Evolutionary conservation across 805 yeast species (phyloP).

Genomic region (Metschnikowia orientalis): DNA sequence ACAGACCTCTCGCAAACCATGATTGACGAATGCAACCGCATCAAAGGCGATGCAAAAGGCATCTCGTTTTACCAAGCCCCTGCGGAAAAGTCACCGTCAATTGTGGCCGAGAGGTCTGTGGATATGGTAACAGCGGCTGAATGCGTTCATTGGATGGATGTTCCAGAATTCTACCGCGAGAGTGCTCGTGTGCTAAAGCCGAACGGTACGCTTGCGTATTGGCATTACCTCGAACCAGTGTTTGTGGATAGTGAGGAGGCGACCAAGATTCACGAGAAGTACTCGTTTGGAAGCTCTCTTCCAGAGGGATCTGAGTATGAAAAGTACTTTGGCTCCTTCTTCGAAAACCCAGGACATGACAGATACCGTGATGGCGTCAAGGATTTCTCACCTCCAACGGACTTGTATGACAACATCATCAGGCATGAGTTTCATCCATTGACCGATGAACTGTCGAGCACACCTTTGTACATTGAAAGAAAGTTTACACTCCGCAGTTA

Average conservation of each 20-base stretch:
- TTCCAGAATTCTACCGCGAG: constrained; percentile 47
- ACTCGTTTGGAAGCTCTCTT: constrained; percentile 37
- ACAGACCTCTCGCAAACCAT: constrained; percentile 57
- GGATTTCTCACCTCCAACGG: constrained; percentile 33
- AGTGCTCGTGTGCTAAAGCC: constrained; percentile 48
- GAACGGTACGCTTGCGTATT: constrained; percentile 67
- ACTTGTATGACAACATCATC: constrained; percentile 21
- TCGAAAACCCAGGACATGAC: constrained; percentile 47
- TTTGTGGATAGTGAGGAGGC: constrained; percentile 51
- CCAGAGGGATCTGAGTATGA: constrained; percentile 25
- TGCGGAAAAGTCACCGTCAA: constrained; percentile 25
- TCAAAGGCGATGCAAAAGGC: constrained; percentile 7
- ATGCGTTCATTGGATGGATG: constrained; percentile 82
- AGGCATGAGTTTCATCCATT: constrained; percentile 26
- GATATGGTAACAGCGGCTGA: constrained; percentile 79
- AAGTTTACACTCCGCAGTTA: constrained; percentile 20
- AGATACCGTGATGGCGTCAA: constrained; percentile 33
- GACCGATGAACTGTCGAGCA: constrained; percentile 18
- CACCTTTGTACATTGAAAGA: constrained; percentile 22
- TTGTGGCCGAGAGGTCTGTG: constrained; percentile 28
- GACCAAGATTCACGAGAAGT: constrained; percentile 49
- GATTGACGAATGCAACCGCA: constrained; percentile 35
- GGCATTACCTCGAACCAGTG: constrained; percentile 76
- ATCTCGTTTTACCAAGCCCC: constrained; percentile 23
- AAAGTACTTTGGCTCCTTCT: constrained; percentile 45